These are phyloP conservation scores for Penicillium sp. DNA, from an alignment of 2,329 filamentous ascomycete genomes.

Conservation along the genomic window DNA sequence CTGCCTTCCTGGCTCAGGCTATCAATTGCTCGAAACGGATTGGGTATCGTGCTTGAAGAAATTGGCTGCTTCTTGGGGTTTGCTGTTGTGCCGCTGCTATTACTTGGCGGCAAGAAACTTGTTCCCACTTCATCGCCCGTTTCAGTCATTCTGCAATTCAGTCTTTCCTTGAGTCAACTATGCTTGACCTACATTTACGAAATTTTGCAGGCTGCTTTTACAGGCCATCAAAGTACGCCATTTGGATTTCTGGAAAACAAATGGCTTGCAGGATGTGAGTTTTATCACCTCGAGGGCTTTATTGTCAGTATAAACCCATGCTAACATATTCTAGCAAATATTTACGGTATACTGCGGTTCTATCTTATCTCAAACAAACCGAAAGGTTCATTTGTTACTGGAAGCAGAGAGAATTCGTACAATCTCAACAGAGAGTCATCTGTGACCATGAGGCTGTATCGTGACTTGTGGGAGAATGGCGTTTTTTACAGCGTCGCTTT, in stretches of 20 bases:
- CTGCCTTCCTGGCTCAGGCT: constrained; percentile 20
- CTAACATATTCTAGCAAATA: constrained; percentile 21
- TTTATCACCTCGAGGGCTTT: background rate
- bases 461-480: constrained; percentile 23
- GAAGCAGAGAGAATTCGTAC: constrained; percentile 31
- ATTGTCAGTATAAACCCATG: too few relatives aligned
- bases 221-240: constrained; percentile 24
- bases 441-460: constrained; percentile 8
- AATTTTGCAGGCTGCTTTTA: constrained; percentile 24
- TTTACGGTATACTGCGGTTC: constrained; percentile 27
- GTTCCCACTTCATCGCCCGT: constrained; percentile 16
- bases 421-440: constrained; percentile 18
- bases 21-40: constrained; percentile 27
- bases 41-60: constrained; percentile 26
- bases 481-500: constrained; percentile 21
- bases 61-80: constrained; percentile 21
- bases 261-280: constrained; percentile 33
- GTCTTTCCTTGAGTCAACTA: constrained; percentile 16
- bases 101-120: constrained; percentile 17
- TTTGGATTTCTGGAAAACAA: constrained; percentile 34
- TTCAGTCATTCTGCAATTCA: constrained; percentile 16
- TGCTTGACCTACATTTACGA: constrained; percentile 27
- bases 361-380: constrained; percentile 29
- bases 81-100: constrained; percentile 23
- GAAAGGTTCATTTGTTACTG: constrained; percentile 36